Evolutionary conservation across 345 rosid species (phyloP).

Genomic region (Boechera retrofracta): DNA sequence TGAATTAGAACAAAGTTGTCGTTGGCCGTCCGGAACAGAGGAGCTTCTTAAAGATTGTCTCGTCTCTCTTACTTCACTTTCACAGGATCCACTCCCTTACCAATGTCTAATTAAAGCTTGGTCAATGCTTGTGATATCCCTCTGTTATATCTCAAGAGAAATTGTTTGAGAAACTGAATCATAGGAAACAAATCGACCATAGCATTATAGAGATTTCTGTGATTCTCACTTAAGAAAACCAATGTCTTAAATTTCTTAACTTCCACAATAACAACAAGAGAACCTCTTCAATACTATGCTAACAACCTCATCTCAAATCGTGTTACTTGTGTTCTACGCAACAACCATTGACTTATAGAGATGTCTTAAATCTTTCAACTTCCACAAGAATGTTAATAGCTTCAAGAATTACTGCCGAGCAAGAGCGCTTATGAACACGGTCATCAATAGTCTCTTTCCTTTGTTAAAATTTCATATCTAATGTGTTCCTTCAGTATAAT

Average conservation of each 20-base stretch:
- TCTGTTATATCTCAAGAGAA: too few relatives aligned
- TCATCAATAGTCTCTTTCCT: too few relatives aligned
- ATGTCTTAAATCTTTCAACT: neutral
- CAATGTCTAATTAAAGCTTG: neutral
- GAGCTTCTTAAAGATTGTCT: neutral
- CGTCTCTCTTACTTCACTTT: too few relatives aligned
- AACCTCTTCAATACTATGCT: constrained; percentile 54
- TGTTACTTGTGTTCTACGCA: neutral
- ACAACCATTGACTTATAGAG: neutral
- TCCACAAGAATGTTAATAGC: neutral
- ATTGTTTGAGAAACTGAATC: too few relatives aligned
- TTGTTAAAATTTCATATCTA: too few relatives aligned
- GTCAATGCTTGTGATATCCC: too few relatives aligned
- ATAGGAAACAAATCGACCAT: too few relatives aligned
- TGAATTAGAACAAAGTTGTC: too few relatives aligned
- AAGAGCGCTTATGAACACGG: too few relatives aligned
- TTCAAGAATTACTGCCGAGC: too few relatives aligned
- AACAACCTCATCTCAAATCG: constrained; percentile 2
- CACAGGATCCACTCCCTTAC: neutral
- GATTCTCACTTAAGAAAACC: constrained; percentile 39
- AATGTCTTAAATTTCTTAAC: constrained; percentile 40
- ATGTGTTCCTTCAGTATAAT: too few relatives aligned
- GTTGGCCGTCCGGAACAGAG: too few relatives aligned
- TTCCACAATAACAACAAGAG: constrained; percentile 45
- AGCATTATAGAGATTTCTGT: constrained; percentile 18